These are phyloP conservation scores for Cladophialophora exuberans DNA, from an alignment of 2,329 filamentous ascomycete genomes.

Conservation along the genomic window DNA sequence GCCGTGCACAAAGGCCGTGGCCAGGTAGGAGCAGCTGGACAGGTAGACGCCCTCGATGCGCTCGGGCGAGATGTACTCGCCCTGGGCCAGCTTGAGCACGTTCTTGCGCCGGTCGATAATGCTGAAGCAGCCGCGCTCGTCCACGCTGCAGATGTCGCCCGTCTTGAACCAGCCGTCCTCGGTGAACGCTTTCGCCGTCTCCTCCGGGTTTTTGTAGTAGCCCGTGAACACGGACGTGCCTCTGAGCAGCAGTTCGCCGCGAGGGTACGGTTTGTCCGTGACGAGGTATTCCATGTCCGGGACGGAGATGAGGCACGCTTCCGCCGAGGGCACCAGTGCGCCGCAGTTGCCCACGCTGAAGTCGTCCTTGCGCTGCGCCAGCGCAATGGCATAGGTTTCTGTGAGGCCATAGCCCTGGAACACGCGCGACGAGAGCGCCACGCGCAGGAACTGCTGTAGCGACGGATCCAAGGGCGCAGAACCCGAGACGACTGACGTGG, in stretches of 20 bases:
- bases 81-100: conserved; percentile 96
- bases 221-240: conserved; percentile 79
- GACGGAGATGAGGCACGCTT: conserved; percentile 81
- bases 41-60: conserved; percentile 94
- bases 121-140: conserved; percentile 81
- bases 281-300: conserved; percentile 93
- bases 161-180: conserved; percentile 96
- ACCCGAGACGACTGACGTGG: conserved; percentile 77
- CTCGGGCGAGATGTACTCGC: conserved; percentile 97
- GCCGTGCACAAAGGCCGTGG: conserved; percentile 86
- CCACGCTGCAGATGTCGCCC: conserved; percentile 85
- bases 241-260: conserved; percentile 84
- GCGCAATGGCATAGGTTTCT: conserved; percentile 81
- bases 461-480: conserved; percentile 88
- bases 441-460: conserved; percentile 84
- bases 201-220: conserved; percentile 88
- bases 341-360: conserved; percentile 81
- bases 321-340: conserved; percentile 65
- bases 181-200: conserved; percentile 81
- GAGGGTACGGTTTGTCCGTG: conserved; percentile 84
- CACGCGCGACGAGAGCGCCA: conserved; percentile 78
- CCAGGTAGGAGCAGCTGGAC: conserved; percentile 75
- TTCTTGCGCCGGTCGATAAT: conserved; percentile 99
- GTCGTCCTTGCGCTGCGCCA: conserved; percentile 72
- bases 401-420: conserved; percentile 91